Evolutionary conservation across 2,329 filamentous ascomycete species (phyloP), one percentile per base, ranked within the genome.

Genomic region (Penicillium sp.): DNA sequence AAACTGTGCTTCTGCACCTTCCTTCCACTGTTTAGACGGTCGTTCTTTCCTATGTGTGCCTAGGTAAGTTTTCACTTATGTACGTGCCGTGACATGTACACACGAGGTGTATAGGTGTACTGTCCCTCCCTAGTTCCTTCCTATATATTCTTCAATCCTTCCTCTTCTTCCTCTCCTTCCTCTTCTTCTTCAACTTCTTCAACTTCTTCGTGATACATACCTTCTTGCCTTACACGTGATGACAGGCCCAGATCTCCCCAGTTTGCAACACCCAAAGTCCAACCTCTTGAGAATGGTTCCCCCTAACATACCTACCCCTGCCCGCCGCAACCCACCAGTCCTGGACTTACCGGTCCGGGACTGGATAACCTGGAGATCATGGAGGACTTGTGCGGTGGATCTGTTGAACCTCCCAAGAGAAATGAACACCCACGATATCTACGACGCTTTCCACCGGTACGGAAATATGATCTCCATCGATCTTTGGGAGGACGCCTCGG

Each of bases 381-480:
- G 69, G 69, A 64, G 69, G 4, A 69, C 68, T 1, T 54, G 75
- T 8, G 63, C 62, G 4, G 48, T 75, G n/a, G 63, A 51, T 19
- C 41, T 76, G 9, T 52, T 43, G 2, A 58, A 61, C 5, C 46
- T 76, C 4, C 72, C 73, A 0, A 37, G 43, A 6, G 59, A 64
- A 21, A 58, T 61, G 7, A 69, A 58, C 26, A 72, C 72, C 0
- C 61, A 63, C 7, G 61, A 61, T 4, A 56, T 87, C 2, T 80
- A 76, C 63, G 60, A 70, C 2, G 74, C 74, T 17, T 79, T 88
- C 53, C 63, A 68, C 1, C 52, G 58, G 0, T 70, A 80, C 51
- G 82, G 83, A 1, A 68, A 68, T 6, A 73, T 87, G 12, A 66
- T 65, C 3, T 76, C 68, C 32, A 78, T 87, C 32, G 79, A 84